Evolutionary conservation across 1,284 basidiomycete species (phyloP).

Genomic region (Leccinum glutinopallens): DNA sequence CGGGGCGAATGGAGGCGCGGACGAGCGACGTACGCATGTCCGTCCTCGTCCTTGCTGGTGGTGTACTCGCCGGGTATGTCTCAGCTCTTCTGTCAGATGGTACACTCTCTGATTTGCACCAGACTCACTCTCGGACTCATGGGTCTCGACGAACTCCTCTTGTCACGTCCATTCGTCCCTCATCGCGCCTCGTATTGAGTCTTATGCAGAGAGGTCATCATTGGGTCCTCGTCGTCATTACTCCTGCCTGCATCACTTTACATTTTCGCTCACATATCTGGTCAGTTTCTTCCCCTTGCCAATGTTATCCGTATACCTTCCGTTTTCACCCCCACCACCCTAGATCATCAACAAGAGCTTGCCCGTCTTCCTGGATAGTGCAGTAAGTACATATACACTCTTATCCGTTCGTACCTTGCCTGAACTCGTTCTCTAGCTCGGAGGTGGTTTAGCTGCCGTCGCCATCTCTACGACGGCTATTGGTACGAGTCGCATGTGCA

Average conservation of each 20-base stretch:
- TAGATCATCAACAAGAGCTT: slow-evolving; percentile 91
- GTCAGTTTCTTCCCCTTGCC: slow-evolving; percentile 74
- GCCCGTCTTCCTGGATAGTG: slow-evolving; percentile 91
- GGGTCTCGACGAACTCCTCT: slow-evolving; percentile 85
- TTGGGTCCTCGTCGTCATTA: slow-evolving; percentile 89
- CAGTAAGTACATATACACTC: slow-evolving; percentile 49
- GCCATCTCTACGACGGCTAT: slow-evolving; percentile 84
- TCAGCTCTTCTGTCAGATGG: background rate
- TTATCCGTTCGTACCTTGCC: background rate
- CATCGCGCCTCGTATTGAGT: slow-evolving; percentile 56
- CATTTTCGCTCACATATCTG: slow-evolving; percentile 6
- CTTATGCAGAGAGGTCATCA: slow-evolving; percentile 84
- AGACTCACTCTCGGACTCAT: slow-evolving; percentile 88
- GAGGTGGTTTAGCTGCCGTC: slow-evolving; percentile 84
- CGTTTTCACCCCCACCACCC: slow-evolving; percentile 41
- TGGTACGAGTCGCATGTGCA: slow-evolving; percentile 45
- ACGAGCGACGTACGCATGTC: slow-evolving; percentile 12
- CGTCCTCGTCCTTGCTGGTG: slow-evolving; percentile 74
- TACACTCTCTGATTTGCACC: slow-evolving; percentile 3
- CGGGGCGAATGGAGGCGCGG: too few relatives aligned
- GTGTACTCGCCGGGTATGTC: slow-evolving; percentile 80
- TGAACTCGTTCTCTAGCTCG: slow-evolving; percentile 49
- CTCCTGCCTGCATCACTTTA: background rate
- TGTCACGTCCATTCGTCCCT: background rate
- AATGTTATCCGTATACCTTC: slow-evolving; percentile 70